These are phyloP conservation scores for Fusarium haematococcum DNA, from an alignment of 2,329 filamentous ascomycete species.

Conservation along the genomic window DNA sequence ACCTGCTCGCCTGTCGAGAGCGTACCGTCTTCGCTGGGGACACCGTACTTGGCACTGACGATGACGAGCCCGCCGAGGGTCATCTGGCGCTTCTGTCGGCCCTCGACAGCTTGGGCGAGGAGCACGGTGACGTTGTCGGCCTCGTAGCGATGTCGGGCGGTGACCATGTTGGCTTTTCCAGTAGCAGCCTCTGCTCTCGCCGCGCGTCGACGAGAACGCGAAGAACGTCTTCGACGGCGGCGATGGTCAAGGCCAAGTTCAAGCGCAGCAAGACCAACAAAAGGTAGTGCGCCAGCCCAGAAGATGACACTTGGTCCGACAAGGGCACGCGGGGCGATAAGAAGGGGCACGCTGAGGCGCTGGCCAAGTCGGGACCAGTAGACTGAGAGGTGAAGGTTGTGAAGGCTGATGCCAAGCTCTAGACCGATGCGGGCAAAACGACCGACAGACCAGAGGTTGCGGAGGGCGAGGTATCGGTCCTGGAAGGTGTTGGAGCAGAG, in stretches of 20 bases:
- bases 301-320: conserved; percentile 49
- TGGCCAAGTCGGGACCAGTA: conserved; percentile 62
- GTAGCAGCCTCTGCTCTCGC: conserved; percentile 13
- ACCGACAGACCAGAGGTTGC: conserved; percentile 57
- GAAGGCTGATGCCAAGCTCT: conserved; percentile 56
- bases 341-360: conserved; percentile 57
- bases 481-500: conserved; percentile 52
- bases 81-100: conserved; percentile 51
- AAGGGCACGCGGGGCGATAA: conserved; percentile 50
- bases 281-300: conserved; percentile 54
- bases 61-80: conserved; percentile 58
- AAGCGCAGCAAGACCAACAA: conserved; percentile 53
- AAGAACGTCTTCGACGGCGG: conserved; percentile 11
- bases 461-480: conserved; percentile 56
- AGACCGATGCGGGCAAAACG: conserved; percentile 57
- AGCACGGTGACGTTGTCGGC: conserved; percentile 59
- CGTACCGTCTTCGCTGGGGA: conserved; percentile 46
- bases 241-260: conserved; percentile 47
- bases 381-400: conserved; percentile 57
- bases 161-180: conserved; percentile 36
- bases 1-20: conserved; percentile 55
- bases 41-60: conserved; percentile 62
- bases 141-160: conserved; percentile 54
- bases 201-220: conserved; percentile 12
- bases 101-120: conserved; percentile 55